phyloP scores from a whole-genome alignment of 1,284 basidiomycete genomes.

The Marasmius sp. region DNA sequence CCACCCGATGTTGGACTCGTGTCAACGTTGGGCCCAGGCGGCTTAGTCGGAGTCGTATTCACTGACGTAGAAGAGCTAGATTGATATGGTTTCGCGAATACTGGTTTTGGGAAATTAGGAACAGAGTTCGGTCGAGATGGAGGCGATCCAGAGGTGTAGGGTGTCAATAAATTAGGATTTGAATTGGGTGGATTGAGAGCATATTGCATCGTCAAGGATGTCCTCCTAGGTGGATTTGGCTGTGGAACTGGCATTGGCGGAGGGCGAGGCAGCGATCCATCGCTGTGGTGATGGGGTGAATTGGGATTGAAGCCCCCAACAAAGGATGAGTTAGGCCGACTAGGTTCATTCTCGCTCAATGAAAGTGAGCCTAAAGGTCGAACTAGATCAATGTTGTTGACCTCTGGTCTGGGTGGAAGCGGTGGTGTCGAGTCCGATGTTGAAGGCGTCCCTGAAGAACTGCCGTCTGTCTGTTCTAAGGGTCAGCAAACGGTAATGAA shows the following conservation, averaged over 20 bases:
- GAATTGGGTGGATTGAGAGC: slow-evolving; percentile 38
- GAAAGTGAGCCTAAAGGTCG: slow-evolving; percentile 30
- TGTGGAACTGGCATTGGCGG: slow-evolving; percentile 41
- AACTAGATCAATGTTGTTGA: slow-evolving; percentile 29
- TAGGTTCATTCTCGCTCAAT: slow-evolving; percentile 5
- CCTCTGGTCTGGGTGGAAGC: slow-evolving; percentile 14
- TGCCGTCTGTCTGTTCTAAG: slow-evolving; percentile 21
- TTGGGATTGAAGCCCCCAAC: slow-evolving; percentile 41
- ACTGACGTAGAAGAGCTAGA: slow-evolving; percentile 14
- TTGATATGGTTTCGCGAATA: slow-evolving; percentile 5
- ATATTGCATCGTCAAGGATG: slow-evolving; percentile 63
- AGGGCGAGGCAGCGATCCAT: slow-evolving; percentile 32
- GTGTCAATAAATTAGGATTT: slow-evolving; percentile 10
- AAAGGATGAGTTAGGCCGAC: slow-evolving; percentile 23
- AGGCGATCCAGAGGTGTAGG: slow-evolving; percentile 17
- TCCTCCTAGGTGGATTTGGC: slow-evolving; percentile 19
- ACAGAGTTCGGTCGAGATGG: slow-evolving; percentile 23
- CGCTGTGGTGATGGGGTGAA: slow-evolving; percentile 14
- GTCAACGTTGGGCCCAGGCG: neutral
- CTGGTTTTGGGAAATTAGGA: slow-evolving; percentile 10
- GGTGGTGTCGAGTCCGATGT: slow-evolving; percentile 13
- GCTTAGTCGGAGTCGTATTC: slow-evolving; percentile 16
- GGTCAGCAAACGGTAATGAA: slow-evolving; percentile 4
- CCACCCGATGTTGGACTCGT: neutral
- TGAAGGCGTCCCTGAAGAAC: slow-evolving; percentile 4